A percentile compares a stretch with the other conserved stretches of the same genome.
Conservation (phyloP, 2,329 filamentous ascomycete genomes). For the Orbilia brochopaga region DNA sequence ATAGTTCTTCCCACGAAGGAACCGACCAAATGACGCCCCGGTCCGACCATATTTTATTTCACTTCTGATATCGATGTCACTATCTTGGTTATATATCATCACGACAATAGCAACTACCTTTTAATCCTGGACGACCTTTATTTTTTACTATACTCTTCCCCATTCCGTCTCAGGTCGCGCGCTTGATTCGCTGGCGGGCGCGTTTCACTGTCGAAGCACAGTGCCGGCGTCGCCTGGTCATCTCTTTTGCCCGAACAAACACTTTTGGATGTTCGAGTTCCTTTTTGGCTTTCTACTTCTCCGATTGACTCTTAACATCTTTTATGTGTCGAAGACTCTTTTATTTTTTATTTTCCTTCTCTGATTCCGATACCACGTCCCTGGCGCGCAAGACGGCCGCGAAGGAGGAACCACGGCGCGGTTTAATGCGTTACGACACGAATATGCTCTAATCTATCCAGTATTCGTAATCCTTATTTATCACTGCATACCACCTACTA, state of each 20-base stretch:
- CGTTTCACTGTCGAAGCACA: constrained; percentile 1
- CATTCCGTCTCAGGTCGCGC: constrained; percentile 1
- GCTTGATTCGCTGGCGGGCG: constrained; percentile 1
- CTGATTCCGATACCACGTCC: background rate
- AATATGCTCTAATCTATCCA: constrained; percentile 12
- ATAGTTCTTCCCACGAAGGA: background rate
- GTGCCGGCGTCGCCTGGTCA: background rate
- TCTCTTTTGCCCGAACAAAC: background rate
- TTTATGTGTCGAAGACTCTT: background rate
- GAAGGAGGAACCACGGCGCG: background rate
- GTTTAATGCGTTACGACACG: constrained; percentile 6
- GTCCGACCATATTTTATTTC: constrained; percentile 1
- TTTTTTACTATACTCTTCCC: background rate
- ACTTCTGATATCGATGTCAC: constrained; percentile 18
- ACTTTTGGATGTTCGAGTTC: background rate
- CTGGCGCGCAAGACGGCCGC: constrained; percentile 3
- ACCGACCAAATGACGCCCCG: background rate
- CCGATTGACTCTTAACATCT: background rate
- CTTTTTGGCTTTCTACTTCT: background rate
- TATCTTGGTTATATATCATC: constrained; percentile 5
- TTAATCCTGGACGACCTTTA: constrained; percentile 8
- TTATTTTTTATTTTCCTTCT: background rate
- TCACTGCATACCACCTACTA: background rate
- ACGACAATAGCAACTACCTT: constrained; percentile 8
- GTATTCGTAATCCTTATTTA: constrained; percentile 6